Base-by-base conservation (phyloP, 2,329 filamentous ascomycete species). In the Phyllosticta capitalensis region DNA sequence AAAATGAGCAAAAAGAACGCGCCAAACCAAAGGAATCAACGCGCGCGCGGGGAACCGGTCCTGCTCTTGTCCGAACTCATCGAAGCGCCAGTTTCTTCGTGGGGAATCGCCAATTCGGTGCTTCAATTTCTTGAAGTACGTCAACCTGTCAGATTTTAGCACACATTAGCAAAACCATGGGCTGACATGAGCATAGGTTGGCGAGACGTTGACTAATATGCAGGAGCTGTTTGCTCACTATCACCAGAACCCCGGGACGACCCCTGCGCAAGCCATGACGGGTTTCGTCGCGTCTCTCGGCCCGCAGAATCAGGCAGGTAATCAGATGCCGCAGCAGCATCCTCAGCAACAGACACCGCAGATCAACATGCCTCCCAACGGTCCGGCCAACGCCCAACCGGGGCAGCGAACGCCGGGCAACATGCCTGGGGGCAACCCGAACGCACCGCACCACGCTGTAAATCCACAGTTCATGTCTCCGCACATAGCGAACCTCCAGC, bases 151-250 rank as follows among this genome's bases (percentile, higher is more conserved):
- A 61, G 59, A 62, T 52, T 61, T 49, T 52, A 52, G 24, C 24
- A 26, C 24, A 26, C 7, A 26, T 26, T 7, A 26, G 24, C 55
- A 24, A 49, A 20, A 26, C 45, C 20, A 48, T 14, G 58, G 60
- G 64, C 67, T 71, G 60, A 71, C 65, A 22, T 48, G 22, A 54
- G 61, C 49, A 55, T 67, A 86, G 83, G 79, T 86, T 62, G 82
- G 81, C 61, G 85, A 87, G 70, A 85, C 83, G 28, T 81, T 87
- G 68, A 83, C 81, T 58, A 77, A 81, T 64, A 87, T 87, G 84
- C 79, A 79, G 60, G 76, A 79, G 61, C 71, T 86, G 33, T 84
- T 86, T 73, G 75, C 77, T 55, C 82, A 79, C 64, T 81, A 81
- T 22, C 77, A 81, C 60, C 75, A 79, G 54, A 76, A 83, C 64